Evolutionary conservation across 2,329 filamentous ascomycete species (phyloP).

Genomic region (Clonostachys rhizophaga): DNA sequence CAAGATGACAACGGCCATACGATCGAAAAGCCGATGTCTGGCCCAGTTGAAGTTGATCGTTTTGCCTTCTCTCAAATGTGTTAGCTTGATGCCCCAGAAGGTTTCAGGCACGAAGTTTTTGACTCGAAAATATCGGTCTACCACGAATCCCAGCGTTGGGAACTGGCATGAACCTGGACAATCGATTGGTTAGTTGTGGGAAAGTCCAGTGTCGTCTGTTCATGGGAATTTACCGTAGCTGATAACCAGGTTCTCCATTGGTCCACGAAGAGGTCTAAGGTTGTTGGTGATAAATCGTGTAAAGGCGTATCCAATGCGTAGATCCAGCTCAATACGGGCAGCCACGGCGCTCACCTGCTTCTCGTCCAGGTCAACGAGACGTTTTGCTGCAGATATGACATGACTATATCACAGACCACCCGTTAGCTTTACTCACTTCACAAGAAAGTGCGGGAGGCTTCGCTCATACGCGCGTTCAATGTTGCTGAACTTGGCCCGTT

Average conservation of each 20-base stretch:
- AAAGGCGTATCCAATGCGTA: slow-evolving; percentile 89
- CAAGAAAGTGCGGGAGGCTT: too few relatives aligned
- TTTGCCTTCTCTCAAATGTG: slow-evolving; percentile 71
- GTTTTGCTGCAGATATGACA: slow-evolving; percentile 76
- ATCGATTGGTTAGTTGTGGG: slow-evolving; percentile 3
- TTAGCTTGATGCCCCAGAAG: slow-evolving; percentile 90
- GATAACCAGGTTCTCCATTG: slow-evolving; percentile 60
- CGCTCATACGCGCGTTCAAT: slow-evolving; percentile 75
- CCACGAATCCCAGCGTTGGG: slow-evolving; percentile 92
- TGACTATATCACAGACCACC: slow-evolving; percentile 50
- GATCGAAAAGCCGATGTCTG: slow-evolving; percentile 80
- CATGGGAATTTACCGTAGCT: slow-evolving; percentile 65
- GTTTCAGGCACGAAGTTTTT: slow-evolving; percentile 88
- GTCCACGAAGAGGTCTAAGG: slow-evolving; percentile 67
- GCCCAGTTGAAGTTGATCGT: slow-evolving; percentile 83
- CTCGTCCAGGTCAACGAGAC: slow-evolving; percentile 75
- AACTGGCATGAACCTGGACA: slow-evolving; percentile 82
- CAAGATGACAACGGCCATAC: slow-evolving; percentile 72
- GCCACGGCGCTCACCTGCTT: slow-evolving; percentile 82
- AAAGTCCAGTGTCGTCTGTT: too few relatives aligned
- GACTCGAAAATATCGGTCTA: slow-evolving; percentile 91
- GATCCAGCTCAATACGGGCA: slow-evolving; percentile 85
- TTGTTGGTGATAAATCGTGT: slow-evolving; percentile 81
- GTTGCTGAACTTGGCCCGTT: slow-evolving; percentile 90
- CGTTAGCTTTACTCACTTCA: too few relatives aligned